Base-by-base conservation (phyloP, 148 eudicot species). In the Vaccinium corymbosum region DNA sequence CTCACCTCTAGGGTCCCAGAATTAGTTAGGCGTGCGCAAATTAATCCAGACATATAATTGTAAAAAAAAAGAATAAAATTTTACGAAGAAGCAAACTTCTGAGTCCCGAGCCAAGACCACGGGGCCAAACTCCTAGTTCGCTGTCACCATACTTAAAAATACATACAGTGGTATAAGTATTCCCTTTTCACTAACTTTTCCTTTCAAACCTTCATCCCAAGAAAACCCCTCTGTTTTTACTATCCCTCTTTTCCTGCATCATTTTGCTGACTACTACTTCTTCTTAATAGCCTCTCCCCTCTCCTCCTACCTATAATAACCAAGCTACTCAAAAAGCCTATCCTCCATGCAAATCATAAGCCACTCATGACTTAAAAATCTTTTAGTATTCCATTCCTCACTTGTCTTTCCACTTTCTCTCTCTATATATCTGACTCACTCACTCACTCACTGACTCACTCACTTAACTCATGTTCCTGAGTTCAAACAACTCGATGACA, bases 271-370 rank as follows among this genome's bases (percentile, higher is more conserved):
- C 84, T 76, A 75, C 51, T 75, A 50, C 49, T 66, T 71, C 13
- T 32, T 29, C 62, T 85, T 61, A 52, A 72, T 48, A 78, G 46
- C 20, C 70, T 55, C 75, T 56, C 13, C 35, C 16, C 48, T 52
- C 56, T 32, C 7, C 38, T 27, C 42, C 42, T 27, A 13, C 42
- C 38, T 57, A 16, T 4, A 49, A 42, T 42, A 42, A 42, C 15
- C 55, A 73, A 19, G 76, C 85, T 82, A 57, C 79, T 53, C 38
- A 53, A 76, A 81, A 88, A 82, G 84, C 84, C 88, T 87, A 82
- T 20, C 19, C 22, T 12, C 85, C 93, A 94, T 88, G 92, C 94
- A 89, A 93, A 93, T 95, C 93, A 95, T 92, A 87, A 87, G 88
- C 53, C 85, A 95, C 97, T 95, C 97, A 95, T 95, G 90, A 92